These are phyloP conservation scores for Piper longum DNA, from an alignment of 164 flowering plant species.

Conservation along the genomic window DNA sequence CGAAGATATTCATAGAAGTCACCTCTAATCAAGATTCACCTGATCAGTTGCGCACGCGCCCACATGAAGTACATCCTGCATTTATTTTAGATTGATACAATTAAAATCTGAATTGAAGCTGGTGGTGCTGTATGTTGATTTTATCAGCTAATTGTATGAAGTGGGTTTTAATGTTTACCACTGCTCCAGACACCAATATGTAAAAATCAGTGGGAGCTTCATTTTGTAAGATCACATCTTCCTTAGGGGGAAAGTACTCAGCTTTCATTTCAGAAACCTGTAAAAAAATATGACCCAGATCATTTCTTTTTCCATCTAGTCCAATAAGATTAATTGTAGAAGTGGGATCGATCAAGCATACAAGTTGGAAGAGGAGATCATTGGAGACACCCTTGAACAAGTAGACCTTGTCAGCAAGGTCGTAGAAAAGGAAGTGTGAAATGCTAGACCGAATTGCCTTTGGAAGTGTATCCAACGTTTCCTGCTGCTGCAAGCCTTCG, in stretches of 20 bases:
- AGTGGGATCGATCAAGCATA: constrained; percentile 12
- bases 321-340: not conserved
- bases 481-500: constrained; percentile 88
- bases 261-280: constrained; percentile 96
- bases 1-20: not conserved
- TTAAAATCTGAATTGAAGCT: not conserved
- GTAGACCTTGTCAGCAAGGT: constrained; percentile 62
- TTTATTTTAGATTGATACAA: constrained; percentile 1
- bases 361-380: constrained; percentile 87
- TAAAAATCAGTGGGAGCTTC: constrained; percentile 97
- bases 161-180: constrained; percentile 29
- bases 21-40: constrained; percentile 21
- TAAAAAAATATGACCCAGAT: not conserved
- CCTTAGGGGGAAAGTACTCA: constrained; percentile 90
- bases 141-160: not conserved
- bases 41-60: constrained; percentile 50
- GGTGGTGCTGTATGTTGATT: not conserved
- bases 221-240: constrained; percentile 86
- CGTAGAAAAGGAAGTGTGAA: constrained; percentile 67
- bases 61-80: constrained; percentile 59
- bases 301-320: not conserved
- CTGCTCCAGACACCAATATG: constrained; percentile 66
- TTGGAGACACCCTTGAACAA: constrained; percentile 74
- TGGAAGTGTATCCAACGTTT: constrained; percentile 73
- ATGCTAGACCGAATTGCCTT: constrained; percentile 93